Evolutionary conservation across 176 grass and related monocot genomes (phyloP), one percentile per base, ranked within the genome.

Genomic region (Echinochloa phyllopogon): DNA sequence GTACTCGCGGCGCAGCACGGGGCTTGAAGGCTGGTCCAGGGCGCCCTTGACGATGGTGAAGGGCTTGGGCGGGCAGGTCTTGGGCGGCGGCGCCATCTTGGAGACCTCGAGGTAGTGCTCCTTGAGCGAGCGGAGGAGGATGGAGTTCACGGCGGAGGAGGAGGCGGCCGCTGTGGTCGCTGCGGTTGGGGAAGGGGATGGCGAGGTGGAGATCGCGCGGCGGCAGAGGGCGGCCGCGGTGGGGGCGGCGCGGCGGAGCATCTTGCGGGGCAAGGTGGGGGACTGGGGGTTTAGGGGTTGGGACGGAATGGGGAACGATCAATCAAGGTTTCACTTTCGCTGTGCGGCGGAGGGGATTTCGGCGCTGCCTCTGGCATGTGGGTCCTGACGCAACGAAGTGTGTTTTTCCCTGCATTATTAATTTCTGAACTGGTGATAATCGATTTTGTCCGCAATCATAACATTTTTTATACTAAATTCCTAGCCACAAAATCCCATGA

Each of bases 121-220:
- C 83, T 99, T 99, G 65, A 99, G 91, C 57, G 93, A 99, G 24
- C 93, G 91, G 73, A 99, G 93, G 73, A 99, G 69, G 64, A 99
- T 90, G 50, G 89, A 91, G 59, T 96, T 89, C 51, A 99, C 89
- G 15, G 86, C 89, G 10, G 84, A 80, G 49, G 93, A 85, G 43
- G 89, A 63, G 27, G 83, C 59, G 29, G 69, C 64, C 0, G 83
- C 88, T 0, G 73, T 65, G 33, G 82, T 38, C 0, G 63, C 47
- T 0, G 41, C 11, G 39, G 66, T 51, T 27, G 44, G 0, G 0
- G 79, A 81, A 7, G 48, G 18, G 5, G 85, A 33, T 12, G 77
- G 20, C 5, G 89, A 69, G 87, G 74, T 69, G 63, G 83, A 69
- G 67, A 47, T 53, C 49, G 80, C 65, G 0, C 49, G 69, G 65